A percentile compares a stretch with the other conserved stretches of the same genome.
These are phyloP conservation scores for Toxicodendron radicans DNA, from an alignment of 345 rosid genomes.

Conservation along the genomic window DNA sequence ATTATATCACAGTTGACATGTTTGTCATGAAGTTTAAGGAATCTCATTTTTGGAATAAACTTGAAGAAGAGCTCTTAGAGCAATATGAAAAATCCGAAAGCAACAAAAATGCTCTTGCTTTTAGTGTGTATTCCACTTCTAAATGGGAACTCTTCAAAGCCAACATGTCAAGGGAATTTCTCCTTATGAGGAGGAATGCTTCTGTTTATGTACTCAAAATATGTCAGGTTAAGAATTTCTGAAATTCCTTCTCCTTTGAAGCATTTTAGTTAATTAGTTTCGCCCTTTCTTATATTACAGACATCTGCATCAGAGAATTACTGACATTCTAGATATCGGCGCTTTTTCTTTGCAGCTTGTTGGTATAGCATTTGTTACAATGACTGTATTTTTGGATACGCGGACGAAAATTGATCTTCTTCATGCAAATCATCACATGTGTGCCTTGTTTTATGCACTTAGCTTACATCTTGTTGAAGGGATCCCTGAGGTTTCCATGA, in stretches of 20 bases:
- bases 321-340: no score
- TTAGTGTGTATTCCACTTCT: neutral
- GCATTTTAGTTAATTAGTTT: no score
- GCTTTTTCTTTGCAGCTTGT: neutral
- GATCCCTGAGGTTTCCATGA: neutral
- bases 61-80: neutral
- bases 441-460: neutral
- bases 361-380: neutral
- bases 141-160: slow-evolving; percentile 8
- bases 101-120: slow-evolving; percentile 2
- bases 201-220: neutral
- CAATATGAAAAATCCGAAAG: neutral
- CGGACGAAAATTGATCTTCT: neutral
- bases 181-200: slow-evolving; percentile 7
- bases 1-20: neutral
- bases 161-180: slow-evolving; percentile 11
- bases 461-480: neutral
- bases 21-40: neutral
- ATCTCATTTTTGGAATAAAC: neutral
- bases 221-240: neutral
- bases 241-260: no score
- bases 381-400: neutral
- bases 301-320: no score
- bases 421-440: neutral
- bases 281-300: no score